These are phyloP conservation scores for Amaranthus tricolor DNA, from an alignment of 179 eudicot species.

Conservation along the genomic window DNA sequence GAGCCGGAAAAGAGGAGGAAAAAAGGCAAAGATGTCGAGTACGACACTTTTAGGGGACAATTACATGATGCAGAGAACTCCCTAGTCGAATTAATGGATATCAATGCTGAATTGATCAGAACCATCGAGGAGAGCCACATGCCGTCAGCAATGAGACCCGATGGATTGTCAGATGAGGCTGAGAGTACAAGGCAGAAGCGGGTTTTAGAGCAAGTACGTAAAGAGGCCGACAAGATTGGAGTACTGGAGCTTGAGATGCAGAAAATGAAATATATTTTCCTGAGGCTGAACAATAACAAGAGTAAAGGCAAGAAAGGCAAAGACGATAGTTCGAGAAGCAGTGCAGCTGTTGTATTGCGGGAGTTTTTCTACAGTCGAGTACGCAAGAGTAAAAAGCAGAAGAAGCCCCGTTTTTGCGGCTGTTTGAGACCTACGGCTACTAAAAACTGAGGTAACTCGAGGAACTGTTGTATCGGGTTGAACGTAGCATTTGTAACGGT, in stretches of 20 bases:
- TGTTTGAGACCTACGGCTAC: conserved; percentile 55
- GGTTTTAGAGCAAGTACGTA: conserved; percentile 56
- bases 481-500: neutral
- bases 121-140: conserved; percentile 44
- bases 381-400: conserved; percentile 47
- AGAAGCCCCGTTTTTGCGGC: conserved; percentile 60
- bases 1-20: conserved; percentile 49
- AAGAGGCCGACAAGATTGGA: conserved; percentile 69
- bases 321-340: conserved; percentile 46
- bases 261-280: conserved; percentile 54
- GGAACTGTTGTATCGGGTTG: conserved; percentile 9
- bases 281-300: conserved; percentile 57
- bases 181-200: conserved; percentile 33
- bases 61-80: conserved; percentile 65
- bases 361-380: conserved; percentile 58
- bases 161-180: conserved; percentile 36
- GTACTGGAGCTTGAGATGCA: conserved; percentile 72
- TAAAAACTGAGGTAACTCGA: conserved; percentile 25
- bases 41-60: conserved; percentile 55
- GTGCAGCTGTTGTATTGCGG: conserved; percentile 47
- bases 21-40: conserved; percentile 43
- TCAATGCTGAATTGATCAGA: conserved; percentile 50
- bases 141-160: conserved; percentile 22
- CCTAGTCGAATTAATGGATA: conserved; percentile 49
- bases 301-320: conserved; percentile 45